Evolutionary conservation across 768 basidiomycete genomes (phyloP).

Genomic region (Amyloporia xantha): DNA sequence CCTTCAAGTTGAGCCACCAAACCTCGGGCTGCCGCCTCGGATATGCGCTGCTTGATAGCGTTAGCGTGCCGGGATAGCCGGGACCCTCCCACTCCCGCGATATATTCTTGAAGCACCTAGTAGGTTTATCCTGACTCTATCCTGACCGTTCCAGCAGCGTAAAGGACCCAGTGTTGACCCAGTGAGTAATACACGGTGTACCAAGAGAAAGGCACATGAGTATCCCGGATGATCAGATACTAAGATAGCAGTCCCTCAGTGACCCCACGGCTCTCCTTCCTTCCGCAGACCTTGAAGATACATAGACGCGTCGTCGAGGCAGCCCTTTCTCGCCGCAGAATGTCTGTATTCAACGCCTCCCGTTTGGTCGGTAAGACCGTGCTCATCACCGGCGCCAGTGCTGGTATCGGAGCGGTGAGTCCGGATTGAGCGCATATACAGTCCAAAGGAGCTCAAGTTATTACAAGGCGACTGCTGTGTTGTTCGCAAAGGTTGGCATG

Average conservation of each 20-base stretch:
- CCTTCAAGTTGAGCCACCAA: too few species aligned
- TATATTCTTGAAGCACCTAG: not conserved
- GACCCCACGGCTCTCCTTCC: slow-evolving; percentile 13
- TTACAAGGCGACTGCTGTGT: slow-evolving; percentile 73
- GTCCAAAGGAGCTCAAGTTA: not conserved
- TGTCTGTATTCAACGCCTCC: slow-evolving; percentile 79
- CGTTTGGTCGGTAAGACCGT: slow-evolving; percentile 81
- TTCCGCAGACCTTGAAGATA: slow-evolving; percentile 14
- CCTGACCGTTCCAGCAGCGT: too few species aligned
- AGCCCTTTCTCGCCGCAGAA: slow-evolving; percentile 24
- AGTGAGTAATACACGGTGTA: too few species aligned
- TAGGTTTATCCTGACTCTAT: not conserved
- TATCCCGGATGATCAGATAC: slow-evolving; percentile 8
- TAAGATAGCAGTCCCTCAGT: slow-evolving; percentile 19
- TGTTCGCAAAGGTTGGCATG: slow-evolving; percentile 75
- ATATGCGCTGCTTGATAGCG: too few species aligned
- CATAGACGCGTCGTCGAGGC: slow-evolving; percentile 8
- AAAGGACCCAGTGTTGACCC: too few species aligned
- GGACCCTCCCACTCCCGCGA: too few species aligned
- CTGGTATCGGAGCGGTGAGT: slow-evolving; percentile 83
- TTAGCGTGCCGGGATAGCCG: too few species aligned
- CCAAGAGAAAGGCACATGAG: too few species aligned
- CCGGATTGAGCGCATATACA: not conserved
- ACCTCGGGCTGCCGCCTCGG: too few species aligned
- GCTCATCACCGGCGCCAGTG: slow-evolving; percentile 83